These are phyloP conservation scores for Delphinella strobiligena DNA, from an alignment of 2,329 filamentous ascomycete genomes.

Conservation along the genomic window DNA sequence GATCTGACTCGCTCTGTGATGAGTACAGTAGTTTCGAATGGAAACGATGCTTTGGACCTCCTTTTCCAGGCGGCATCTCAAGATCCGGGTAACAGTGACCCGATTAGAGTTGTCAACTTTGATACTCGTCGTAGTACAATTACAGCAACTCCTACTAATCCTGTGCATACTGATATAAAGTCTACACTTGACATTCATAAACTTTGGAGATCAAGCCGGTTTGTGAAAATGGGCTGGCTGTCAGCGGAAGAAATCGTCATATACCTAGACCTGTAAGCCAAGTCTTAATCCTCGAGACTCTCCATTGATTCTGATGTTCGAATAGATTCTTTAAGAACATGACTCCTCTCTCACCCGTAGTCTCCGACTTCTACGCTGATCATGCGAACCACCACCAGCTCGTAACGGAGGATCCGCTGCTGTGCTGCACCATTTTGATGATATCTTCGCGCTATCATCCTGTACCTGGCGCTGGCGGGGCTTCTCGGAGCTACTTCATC, in stretches of 20 bases:
- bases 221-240: conserved; percentile 45
- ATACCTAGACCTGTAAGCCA: conserved; percentile 35
- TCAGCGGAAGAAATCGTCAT: conserved; percentile 42
- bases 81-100: not conserved
- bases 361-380: conserved; percentile 37
- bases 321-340: conserved; percentile 35
- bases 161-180: not conserved
- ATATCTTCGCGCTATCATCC: conserved; percentile 38
- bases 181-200: conserved; percentile 26
- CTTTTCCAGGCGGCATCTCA: not conserved
- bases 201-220: conserved; percentile 38
- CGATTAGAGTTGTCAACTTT: too few relatives aligned
- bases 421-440: conserved; percentile 43
- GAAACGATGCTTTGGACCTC: not conserved
- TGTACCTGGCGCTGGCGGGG: conserved; percentile 29
- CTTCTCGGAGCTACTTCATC: conserved; percentile 40
- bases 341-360: conserved; percentile 38
- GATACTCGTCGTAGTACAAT: not conserved
- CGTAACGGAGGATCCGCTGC: conserved; percentile 39
- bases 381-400: conserved; percentile 37
- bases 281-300: not conserved
- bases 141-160: not conserved
- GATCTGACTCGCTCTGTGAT: not conserved
- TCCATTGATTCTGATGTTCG: not conserved
- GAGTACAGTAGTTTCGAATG: not conserved